Evolutionary conservation across 164 flowering plant genomes (phyloP), one percentile per base, ranked within the genome.

Genomic region (Sextonia rubra): DNA sequence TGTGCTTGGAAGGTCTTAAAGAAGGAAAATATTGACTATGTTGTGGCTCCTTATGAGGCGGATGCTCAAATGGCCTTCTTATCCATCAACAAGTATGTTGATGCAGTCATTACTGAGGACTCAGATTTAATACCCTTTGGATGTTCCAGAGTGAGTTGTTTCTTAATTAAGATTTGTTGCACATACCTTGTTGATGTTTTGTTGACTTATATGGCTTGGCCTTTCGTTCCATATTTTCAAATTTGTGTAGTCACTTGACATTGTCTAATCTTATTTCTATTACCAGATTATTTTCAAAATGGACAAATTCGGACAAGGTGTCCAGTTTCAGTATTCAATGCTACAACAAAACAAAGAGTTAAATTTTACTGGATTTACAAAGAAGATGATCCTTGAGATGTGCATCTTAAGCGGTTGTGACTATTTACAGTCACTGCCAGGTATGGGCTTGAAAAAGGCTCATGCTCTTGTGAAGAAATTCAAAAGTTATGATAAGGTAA

Each of bases 51-150:
- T 18, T 95, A 91, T 73, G 98, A 95, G 82, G 99, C 99, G 75
- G 99, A 95, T 87, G 99, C 99, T n/a, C 99, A 95, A 73, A 90
- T 95, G 97, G 85, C 99, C 47, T 95, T 90, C 83, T 82, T 95
- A 82, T 95, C 96, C 18, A 61, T 88, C 73, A 89, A 76, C 79
- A 88, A 86, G 68, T 90, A 78, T 67, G 98, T 90, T 75, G 98
- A 89, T 69, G 98, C 95, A 52, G 87, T 91, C 71, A 88, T 95
- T 71, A 91, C 98, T 24, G 99, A 95, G 79, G 99, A 95, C 74
- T 95, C 98, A 14, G 99, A 95, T 78, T 83, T 95, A 58, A 95
- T 95, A 81, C 90, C 99, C 47, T 95, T 91, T 85, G 98, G 99
- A 60, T 95, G 99, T 79, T 88, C 97, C 14, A 89, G 94, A 82